Evolutionary conservation across 1,284 basidiomycete genomes (phyloP).

Genomic region (Hemileia vastatrix): DNA sequence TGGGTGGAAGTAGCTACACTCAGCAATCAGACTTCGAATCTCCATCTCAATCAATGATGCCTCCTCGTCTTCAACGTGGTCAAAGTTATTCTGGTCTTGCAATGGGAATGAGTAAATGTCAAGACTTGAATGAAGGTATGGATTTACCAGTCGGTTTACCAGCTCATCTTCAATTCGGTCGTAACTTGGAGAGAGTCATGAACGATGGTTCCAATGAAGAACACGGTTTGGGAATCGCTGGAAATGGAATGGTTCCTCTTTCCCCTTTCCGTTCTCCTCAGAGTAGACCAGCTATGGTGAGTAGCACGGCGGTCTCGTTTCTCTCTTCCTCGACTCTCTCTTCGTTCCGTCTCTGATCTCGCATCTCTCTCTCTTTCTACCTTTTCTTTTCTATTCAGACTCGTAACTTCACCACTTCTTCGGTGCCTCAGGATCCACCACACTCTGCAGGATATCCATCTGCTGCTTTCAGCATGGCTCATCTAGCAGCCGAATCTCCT

Average conservation of each 20-base stretch:
- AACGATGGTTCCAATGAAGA: not conserved
- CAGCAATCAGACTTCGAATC: conserved; percentile 13
- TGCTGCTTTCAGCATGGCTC: not conserved
- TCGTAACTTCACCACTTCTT: not conserved
- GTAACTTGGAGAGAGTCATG: not conserved
- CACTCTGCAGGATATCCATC: not conserved
- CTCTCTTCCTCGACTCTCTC: not conserved
- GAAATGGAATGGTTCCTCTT: not conserved
- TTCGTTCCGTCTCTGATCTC: not conserved
- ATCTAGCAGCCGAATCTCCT: not conserved
- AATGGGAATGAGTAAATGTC: not conserved
- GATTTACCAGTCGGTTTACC: not conserved
- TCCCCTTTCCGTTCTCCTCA: not conserved
- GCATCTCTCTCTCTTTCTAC: not conserved
- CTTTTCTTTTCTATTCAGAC: not conserved
- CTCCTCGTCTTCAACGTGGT: conserved; percentile 17
- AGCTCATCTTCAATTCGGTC: not conserved
- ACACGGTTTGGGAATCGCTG: not conserved
- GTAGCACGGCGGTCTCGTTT: not conserved
- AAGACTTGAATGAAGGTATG: not conserved
- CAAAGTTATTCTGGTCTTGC: not conserved
- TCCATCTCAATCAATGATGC: conserved; percentile 27
- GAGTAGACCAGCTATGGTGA: not conserved
- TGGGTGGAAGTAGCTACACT: conserved; percentile 26
- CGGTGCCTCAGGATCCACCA: not conserved